Percentiles rank a stretch among this genome's conserved stretches.
Conservation (phyloP, 2,329 filamentous ascomycete species). For the Nothophaeocryptopus gaeumannii region DNA sequence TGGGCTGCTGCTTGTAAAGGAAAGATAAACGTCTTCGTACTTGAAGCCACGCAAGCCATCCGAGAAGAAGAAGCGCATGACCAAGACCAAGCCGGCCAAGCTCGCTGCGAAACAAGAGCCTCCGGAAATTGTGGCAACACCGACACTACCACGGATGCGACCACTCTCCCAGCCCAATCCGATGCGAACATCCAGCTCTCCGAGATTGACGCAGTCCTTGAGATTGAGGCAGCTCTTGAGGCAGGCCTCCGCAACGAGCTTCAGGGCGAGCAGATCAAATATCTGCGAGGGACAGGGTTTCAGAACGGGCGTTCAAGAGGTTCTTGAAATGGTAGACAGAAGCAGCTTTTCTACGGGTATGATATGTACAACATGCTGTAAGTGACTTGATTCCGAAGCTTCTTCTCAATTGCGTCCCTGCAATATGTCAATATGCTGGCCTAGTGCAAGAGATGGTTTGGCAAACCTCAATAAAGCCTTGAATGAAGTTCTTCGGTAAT, state of each 20-base stretch:
- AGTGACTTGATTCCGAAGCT: background rate
- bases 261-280: background rate
- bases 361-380: conserved; percentile 28
- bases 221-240: background rate
- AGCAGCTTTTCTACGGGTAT: conserved; percentile 20
- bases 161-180: conserved; percentile 9
- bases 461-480: conserved; percentile 87
- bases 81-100: conserved; percentile 35
- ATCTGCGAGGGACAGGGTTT: no score
- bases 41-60: conserved; percentile 43
- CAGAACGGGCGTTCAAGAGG: no score
- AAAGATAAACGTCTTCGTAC: conserved; percentile 33
- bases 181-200: conserved; percentile 4
- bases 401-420: conserved; percentile 28
- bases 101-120: conserved; percentile 10
- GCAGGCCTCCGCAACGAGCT: background rate
- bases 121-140: conserved; percentile 1
- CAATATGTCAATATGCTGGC: conserved; percentile 6
- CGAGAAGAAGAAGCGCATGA: conserved; percentile 47
- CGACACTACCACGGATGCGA: conserved; percentile 16
- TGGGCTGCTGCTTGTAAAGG: conserved; percentile 36
- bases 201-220: background rate
- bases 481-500: conserved; percentile 86
- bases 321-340: background rate
- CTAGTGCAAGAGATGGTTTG: no score